A percentile compares a stretch with the other conserved stretches of the same genome.
These are phyloP conservation scores for Paecilomyces sp. DNA, from an alignment of 2,329 filamentous ascomycete species.

Conservation along the genomic window DNA sequence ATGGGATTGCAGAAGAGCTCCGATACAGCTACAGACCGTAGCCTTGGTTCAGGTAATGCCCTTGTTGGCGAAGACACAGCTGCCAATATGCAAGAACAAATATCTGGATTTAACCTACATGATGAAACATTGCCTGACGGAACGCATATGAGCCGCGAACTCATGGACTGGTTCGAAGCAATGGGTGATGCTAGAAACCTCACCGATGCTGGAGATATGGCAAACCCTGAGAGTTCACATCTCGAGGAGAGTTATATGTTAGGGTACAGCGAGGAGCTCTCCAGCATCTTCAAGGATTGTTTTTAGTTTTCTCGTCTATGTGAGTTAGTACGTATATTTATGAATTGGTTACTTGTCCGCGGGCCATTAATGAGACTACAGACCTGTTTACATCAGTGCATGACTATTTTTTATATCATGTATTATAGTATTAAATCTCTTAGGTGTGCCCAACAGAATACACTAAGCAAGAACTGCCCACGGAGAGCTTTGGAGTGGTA, in stretches of 20 bases:
- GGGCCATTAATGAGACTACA: no score
- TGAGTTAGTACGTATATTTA: no score
- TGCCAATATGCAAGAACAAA: constrained; percentile 44
- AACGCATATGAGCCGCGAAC: constrained; percentile 51
- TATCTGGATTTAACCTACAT: constrained; percentile 17
- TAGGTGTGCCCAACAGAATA: no score
- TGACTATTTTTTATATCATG: no score
- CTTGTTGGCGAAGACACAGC: constrained; percentile 45
- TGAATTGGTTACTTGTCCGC: no score
- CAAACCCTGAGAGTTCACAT: constrained; percentile 24
- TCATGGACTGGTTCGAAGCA: constrained; percentile 57
- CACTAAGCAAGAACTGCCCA: no score
- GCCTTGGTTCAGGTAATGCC: constrained; percentile 35
- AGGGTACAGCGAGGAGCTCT: constrained; percentile 51
- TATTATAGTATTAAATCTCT: no score
- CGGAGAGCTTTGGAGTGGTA: no score
- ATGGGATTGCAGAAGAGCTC: constrained; percentile 41
- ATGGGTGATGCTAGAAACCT: constrained; percentile 45
- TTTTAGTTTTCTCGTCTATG: not conserved
- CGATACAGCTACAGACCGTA: constrained; percentile 1
- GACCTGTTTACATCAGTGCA: no score
- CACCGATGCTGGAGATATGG: constrained; percentile 25
- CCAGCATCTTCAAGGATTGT: constrained; percentile 48
- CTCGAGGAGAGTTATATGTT: constrained; percentile 27
- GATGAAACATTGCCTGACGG: constrained; percentile 46